These are phyloP conservation scores for Leishmania martiniquensis DNA, from an alignment of 208 protist species.

Conservation along the genomic window DNA sequence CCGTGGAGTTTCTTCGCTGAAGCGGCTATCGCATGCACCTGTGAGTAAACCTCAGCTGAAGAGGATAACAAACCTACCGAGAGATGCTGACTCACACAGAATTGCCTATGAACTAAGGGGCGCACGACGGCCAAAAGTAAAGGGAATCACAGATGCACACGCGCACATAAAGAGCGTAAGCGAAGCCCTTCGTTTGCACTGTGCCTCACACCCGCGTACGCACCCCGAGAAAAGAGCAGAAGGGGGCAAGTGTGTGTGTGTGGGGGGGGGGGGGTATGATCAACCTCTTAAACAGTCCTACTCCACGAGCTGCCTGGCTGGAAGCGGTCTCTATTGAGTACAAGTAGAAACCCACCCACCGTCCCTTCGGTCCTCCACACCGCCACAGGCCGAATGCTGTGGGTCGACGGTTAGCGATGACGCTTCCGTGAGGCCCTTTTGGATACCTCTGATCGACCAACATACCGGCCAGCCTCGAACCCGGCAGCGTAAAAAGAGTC, in stretches of 20 bases:
- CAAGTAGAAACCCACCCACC: background rate
- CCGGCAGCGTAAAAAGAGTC: slow-evolving; percentile 64
- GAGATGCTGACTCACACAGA: too few species aligned
- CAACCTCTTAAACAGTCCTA: background rate
- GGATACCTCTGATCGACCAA: slow-evolving; percentile 13
- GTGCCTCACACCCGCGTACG: background rate
- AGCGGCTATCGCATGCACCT: too few species aligned
- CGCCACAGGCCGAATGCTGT: background rate
- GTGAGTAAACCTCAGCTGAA: background rate
- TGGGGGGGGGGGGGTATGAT: background rate
- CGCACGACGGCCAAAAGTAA: background rate
- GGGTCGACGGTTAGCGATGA: slow-evolving; percentile 1
- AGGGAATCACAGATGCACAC: background rate
- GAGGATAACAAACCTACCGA: background rate
- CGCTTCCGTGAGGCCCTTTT: slow-evolving; percentile 12
- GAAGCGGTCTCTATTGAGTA: background rate
- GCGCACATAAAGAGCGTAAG: background rate
- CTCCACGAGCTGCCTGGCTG: background rate
- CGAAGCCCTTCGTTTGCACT: background rate
- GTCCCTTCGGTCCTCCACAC: background rate
- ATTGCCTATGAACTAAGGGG: too few species aligned
- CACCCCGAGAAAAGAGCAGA: background rate
- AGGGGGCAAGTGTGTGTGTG: too few species aligned
- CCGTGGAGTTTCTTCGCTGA: background rate
- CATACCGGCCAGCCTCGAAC: slow-evolving; percentile 53